Conservation (phyloP, 192 early-diverging fungal species). For the Piromyces sp. region DNA sequence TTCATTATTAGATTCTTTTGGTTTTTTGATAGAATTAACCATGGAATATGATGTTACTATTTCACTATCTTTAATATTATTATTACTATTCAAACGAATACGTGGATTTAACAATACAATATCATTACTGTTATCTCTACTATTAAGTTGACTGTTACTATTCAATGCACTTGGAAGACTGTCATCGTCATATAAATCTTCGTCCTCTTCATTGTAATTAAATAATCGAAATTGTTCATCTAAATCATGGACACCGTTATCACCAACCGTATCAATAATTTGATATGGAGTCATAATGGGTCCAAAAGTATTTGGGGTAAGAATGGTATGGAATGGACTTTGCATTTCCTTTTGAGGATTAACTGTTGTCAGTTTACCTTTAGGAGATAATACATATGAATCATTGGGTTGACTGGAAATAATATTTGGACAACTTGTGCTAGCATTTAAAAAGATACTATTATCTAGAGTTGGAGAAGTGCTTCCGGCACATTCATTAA, state of each 20-base stretch:
- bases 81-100: not conserved
- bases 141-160: not conserved
- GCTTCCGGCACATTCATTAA: no score
- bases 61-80: not conserved
- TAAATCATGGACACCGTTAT: not conserved
- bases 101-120: not conserved
- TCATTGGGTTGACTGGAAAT: no score
- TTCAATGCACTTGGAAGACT: not conserved
- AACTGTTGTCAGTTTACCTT: no score
- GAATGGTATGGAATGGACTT: not conserved
- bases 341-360: not conserved
- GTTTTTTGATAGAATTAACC: not conserved
- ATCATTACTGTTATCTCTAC: not conserved
- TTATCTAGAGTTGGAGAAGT: no score
- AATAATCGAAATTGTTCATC: not conserved
- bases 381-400: no score
- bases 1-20: not conserved
- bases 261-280: not conserved
- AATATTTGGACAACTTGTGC: not conserved
- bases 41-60: not conserved
- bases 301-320: not conserved
- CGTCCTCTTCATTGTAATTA: not conserved
- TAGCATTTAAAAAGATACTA: not conserved
- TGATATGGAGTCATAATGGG: not conserved
- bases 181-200: not conserved